Conservation (phyloP, 768 basidiomycete species). For the Lactifluus pinguis region DNA sequence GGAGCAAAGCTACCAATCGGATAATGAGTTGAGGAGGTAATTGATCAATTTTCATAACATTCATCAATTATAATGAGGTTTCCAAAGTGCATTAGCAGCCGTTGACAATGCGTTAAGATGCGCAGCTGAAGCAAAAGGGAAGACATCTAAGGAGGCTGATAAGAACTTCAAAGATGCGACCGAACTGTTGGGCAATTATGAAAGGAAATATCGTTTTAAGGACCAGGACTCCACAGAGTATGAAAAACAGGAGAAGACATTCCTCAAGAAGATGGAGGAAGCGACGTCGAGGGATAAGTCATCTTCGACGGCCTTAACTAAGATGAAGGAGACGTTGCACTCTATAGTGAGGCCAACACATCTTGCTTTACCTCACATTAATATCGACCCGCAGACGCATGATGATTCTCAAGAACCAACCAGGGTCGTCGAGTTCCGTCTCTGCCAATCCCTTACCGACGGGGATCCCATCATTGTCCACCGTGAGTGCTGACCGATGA, state of each 20-base stretch:
- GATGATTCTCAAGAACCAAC: neutral
- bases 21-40: neutral
- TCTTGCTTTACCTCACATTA: neutral
- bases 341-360: neutral
- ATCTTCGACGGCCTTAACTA: too few species aligned
- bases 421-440: neutral
- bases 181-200: neutral
- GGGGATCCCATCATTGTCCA: too few species aligned
- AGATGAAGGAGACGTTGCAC: neutral
- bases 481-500: too few species aligned
- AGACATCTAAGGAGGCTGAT: too few species aligned
- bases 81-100: neutral
- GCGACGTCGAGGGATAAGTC: neutral
- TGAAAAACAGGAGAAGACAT: too few species aligned
- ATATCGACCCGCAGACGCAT: neutral
- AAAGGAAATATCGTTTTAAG: neutral
- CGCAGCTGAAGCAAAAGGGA: neutral
- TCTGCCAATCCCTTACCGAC: slow-evolving; percentile 1
- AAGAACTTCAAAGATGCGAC: too few species aligned
- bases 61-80: neutral
- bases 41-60: too few species aligned
- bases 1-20: neutral
- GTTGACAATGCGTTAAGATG: neutral
- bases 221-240: too few species aligned
- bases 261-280: neutral